Evolutionary conservation across 495 filamentous ascomycete genomes (phyloP).

Genomic region (Acidiella bohemica): DNA sequence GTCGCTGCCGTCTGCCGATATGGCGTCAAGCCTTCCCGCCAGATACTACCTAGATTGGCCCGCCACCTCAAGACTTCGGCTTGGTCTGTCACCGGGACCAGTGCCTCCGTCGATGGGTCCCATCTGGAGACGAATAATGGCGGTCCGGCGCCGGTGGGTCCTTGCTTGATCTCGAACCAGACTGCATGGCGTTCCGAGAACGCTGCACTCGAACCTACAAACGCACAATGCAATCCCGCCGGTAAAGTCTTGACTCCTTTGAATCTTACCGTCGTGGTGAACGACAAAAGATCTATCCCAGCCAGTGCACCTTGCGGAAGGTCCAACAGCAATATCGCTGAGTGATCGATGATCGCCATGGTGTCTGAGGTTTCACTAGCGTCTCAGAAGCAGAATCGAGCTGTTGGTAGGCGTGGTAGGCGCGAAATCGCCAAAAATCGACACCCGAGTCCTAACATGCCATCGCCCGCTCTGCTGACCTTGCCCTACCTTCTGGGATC

Average conservation of each 20-base stretch:
- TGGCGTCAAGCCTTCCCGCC: constrained; percentile 32
- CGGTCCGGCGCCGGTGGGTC: constrained; percentile 16
- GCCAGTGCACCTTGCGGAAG: constrained; percentile 24
- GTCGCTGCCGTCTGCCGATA: constrained; percentile 26
- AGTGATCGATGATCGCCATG: constrained; percentile 13
- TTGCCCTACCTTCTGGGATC: too few species aligned
- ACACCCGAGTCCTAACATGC: too few species aligned
- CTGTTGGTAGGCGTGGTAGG: background rate
- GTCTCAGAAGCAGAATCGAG: background rate
- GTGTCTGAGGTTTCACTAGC: constrained; percentile 1
- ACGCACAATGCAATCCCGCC: constrained; percentile 45
- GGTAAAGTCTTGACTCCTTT: constrained; percentile 48
- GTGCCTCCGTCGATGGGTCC: constrained; percentile 32
- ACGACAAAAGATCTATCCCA: constrained; percentile 33
- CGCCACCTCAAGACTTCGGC: constrained; percentile 26
- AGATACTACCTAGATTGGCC: constrained; percentile 33
- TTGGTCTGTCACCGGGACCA: constrained; percentile 23
- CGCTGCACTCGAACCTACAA: constrained; percentile 34
- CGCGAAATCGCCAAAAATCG: background rate
- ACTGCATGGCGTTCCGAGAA: constrained; percentile 45
- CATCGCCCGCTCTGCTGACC: too few species aligned
- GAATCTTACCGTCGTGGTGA: constrained; percentile 35
- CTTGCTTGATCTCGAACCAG: constrained; percentile 39
- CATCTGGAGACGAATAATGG: constrained; percentile 42
- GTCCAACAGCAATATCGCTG: constrained; percentile 26